Base-by-base conservation (phyloP, 306 rosid species). In the Prunus dulcis region DNA sequence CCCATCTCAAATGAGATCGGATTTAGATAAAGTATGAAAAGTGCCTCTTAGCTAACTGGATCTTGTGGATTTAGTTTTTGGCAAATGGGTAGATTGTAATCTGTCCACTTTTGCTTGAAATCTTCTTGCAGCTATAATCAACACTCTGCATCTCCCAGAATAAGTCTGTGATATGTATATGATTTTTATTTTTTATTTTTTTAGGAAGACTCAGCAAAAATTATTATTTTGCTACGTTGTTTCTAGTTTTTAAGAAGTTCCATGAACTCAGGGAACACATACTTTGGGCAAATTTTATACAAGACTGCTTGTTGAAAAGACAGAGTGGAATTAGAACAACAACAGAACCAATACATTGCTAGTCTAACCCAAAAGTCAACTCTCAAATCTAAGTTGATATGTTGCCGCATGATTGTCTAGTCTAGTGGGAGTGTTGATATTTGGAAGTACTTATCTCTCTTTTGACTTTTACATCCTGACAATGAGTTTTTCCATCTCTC, bases 1-100 rank as follows among this genome's bases (percentile, higher is more conserved):
- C 47, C 73, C 69, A 68, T 4, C 41, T 82, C 30, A 22, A 50
- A 10, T 57, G 78, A 80, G 93, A 91, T 89, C 91, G 82, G 80
- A 51, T 75, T 73, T 10, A 10, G 27, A 10, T 17, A 25, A 27
- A 12, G 18, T 23, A 63, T 30, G 17, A 52, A 34, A 4, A 63
- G 65, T 38, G 10, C 43, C 9, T 41, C 41, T 67, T 55, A 27
- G 27, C 12, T 61, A 70, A 27, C 71, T 79, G 69, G 69, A 84
- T 85, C 74, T 58, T 71, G 6, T 32, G 63, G 80, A 76, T 80
- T 82, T 72, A 53, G 51, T 28, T 18, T 12, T 64, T 38, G 43
- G 57, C 69, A 72, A 64, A 43, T 17, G 63, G 63, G 47, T 69
- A 14, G 9, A 14, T 47, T 3, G 56, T 12, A 58, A 58, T 9